A percentile compares a stretch with the other conserved stretches of the same genome.
Conservation (phyloP, 2,329 filamentous ascomycete species). For the Aspergillus pseudonomiae region DNA sequence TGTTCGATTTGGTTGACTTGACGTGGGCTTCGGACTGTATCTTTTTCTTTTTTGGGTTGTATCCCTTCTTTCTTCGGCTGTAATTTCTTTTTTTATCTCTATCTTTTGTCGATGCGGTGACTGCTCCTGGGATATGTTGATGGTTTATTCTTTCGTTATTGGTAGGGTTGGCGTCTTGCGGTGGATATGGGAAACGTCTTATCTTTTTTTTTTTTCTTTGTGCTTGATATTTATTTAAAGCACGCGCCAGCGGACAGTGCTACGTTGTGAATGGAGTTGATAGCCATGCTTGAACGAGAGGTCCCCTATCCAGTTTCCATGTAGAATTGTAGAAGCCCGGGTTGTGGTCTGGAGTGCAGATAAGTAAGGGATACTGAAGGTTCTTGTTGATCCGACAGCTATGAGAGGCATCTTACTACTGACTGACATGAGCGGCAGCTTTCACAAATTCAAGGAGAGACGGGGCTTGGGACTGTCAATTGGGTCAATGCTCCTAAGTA, state of each 20-base stretch:
- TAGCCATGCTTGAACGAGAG: conserved; percentile 13
- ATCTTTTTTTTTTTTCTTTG: conserved; percentile 15
- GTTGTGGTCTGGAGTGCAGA: neutral
- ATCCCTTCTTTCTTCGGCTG: conserved; percentile 33
- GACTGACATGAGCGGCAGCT: neutral
- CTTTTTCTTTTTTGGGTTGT: conserved; percentile 26
- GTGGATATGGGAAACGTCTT: conserved; percentile 38
- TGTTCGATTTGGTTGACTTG: conserved; percentile 18
- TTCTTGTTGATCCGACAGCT: neutral
- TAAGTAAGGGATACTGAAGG: neutral
- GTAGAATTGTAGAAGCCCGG: neutral
- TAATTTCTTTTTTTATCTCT: conserved; percentile 33
- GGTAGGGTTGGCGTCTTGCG: conserved; percentile 41
- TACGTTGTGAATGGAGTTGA: conserved; percentile 26
- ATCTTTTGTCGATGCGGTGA: conserved; percentile 22
- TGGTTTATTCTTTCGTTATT: conserved; percentile 27
- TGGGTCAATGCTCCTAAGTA: neutral
- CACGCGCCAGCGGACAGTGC: conserved; percentile 16
- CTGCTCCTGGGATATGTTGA: conserved; percentile 30
- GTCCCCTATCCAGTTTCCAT: neutral
- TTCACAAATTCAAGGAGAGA: neutral
- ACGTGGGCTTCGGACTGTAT: conserved; percentile 18
- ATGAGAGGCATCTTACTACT: neutral
- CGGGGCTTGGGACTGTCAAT: neutral
- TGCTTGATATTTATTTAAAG: conserved; percentile 20